These are phyloP conservation scores for Lactifluus piperatus DNA, from an alignment of 768 basidiomycete genomes.

Conservation along the genomic window DNA sequence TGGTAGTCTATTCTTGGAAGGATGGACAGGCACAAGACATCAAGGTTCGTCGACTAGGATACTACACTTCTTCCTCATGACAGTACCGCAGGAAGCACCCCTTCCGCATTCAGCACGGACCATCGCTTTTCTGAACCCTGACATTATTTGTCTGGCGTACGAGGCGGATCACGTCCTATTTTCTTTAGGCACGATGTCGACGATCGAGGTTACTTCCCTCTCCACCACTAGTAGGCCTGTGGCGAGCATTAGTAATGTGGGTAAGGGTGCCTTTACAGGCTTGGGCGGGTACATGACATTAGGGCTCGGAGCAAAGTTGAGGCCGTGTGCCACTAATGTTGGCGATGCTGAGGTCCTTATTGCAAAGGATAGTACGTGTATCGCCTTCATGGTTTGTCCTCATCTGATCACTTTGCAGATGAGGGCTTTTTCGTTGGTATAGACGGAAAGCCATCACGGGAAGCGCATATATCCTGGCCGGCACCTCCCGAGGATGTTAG, in stretches of 20 bases:
- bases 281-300: slow-evolving; percentile 81
- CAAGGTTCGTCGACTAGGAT: slow-evolving; percentile 40
- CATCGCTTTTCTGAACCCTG: slow-evolving; percentile 61
- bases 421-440: slow-evolving; percentile 57
- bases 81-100: slow-evolving; percentile 52
- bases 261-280: slow-evolving; percentile 72
- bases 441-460: slow-evolving; percentile 46
- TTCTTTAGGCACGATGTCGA: slow-evolving; percentile 48
- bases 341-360: slow-evolving; percentile 59
- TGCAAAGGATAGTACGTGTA: slow-evolving; percentile 67
- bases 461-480: slow-evolving; percentile 57
- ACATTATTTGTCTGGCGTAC: slow-evolving; percentile 67
- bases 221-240: slow-evolving; percentile 28
- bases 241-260: slow-evolving; percentile 37
- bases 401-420: slow-evolving; percentile 33
- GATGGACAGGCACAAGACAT: slow-evolving; percentile 71
- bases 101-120: slow-evolving; percentile 88
- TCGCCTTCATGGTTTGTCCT: neutral
- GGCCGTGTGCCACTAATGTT: slow-evolving; percentile 49
- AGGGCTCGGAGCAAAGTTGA: slow-evolving; percentile 66
- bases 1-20: slow-evolving; percentile 79
- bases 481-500: slow-evolving; percentile 77
- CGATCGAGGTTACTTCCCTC: slow-evolving; percentile 42
- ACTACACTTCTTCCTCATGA: neutral
- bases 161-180: slow-evolving; percentile 75